A percentile compares a stretch with the other conserved stretches of the same genome.
Evolutionary conservation across 306 rosid genomes (phyloP).

Genomic region (Biancaea sappan): DNA sequence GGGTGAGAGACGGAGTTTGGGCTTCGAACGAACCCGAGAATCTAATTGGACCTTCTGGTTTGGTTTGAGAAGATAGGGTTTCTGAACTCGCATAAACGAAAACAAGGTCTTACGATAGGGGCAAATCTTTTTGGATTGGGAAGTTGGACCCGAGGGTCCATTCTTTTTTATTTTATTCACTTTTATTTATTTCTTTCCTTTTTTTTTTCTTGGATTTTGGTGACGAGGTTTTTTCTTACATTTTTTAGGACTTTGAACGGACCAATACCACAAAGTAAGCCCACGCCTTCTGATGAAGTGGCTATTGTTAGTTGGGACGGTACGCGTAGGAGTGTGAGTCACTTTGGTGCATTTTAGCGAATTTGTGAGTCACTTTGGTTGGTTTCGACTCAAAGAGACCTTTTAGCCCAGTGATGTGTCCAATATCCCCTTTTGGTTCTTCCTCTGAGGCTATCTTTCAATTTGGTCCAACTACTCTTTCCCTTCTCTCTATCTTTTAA

Average conservation of each 20-base stretch:
- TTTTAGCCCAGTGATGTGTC: neutral
- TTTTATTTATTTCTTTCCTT: neutral
- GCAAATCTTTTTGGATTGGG: conserved; percentile 30
- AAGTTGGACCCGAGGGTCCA: conserved; percentile 67
- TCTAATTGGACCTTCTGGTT: conserved; percentile 81
- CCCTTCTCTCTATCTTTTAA: neutral
- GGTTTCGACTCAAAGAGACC: too few relatives aligned
- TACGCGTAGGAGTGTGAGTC: neutral
- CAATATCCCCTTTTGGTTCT: neutral
- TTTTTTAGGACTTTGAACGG: neutral
- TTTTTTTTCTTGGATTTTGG: neutral
- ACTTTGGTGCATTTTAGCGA: too few relatives aligned
- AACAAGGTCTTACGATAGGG: conserved; percentile 41
- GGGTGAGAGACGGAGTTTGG: conserved; percentile 61
- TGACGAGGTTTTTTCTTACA: neutral
- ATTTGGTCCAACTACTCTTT: neutral
- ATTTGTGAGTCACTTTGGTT: neutral
- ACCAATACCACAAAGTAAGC: too few relatives aligned
- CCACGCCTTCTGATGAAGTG: neutral
- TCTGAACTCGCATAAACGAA: neutral
- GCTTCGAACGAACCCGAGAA: conserved; percentile 76
- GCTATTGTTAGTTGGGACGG: neutral
- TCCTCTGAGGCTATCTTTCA: too few relatives aligned
- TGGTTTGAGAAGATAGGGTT: conserved; percentile 45
- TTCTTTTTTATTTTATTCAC: conserved; percentile 35